Conservation (phyloP, 495 filamentous ascomycete species). For the Physcia stellaris region DNA sequence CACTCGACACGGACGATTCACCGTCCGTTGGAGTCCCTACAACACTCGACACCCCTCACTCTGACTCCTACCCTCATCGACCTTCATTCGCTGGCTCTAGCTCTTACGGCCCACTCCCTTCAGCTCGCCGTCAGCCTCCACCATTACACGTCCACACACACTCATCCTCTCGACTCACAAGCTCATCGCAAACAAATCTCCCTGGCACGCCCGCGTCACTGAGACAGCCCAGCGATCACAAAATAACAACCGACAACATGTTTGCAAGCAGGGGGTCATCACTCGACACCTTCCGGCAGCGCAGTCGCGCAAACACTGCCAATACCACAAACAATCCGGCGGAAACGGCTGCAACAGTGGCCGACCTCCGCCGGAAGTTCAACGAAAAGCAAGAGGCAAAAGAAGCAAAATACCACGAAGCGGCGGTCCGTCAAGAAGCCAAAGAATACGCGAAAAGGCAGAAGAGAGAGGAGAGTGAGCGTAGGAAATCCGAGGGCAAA, state of each 20-base stretch:
- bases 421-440: conserved; percentile 23
- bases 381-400: conserved; percentile 47
- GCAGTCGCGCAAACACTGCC: conserved; percentile 29
- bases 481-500: conserved; percentile 9
- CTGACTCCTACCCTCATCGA: too few relatives aligned
- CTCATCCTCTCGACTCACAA: conserved; percentile 32
- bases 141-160: conserved; percentile 33
- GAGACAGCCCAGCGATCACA: conserved; percentile 30
- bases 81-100: conserved; percentile 18
- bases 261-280: conserved; percentile 36
- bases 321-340: conserved; percentile 30
- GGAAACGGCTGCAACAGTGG: conserved; percentile 38
- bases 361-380: conserved; percentile 42
- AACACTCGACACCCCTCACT: conserved; percentile 17
- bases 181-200: conserved; percentile 39
- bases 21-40: conserved; percentile 21
- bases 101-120: conserved; percentile 23
- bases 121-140: conserved; percentile 13
- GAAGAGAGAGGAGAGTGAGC: conserved; percentile 17
- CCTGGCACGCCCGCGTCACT: conserved; percentile 35
- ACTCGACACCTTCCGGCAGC: conserved; percentile 41
- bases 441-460: conserved; percentile 34
- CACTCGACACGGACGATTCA: conserved; percentile 33
- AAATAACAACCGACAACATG: conserved; percentile 28
- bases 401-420: conserved; percentile 36